Base-by-base conservation (phyloP, 768 basidiomycete species). In the Multifurca ochricompacta region DNA sequence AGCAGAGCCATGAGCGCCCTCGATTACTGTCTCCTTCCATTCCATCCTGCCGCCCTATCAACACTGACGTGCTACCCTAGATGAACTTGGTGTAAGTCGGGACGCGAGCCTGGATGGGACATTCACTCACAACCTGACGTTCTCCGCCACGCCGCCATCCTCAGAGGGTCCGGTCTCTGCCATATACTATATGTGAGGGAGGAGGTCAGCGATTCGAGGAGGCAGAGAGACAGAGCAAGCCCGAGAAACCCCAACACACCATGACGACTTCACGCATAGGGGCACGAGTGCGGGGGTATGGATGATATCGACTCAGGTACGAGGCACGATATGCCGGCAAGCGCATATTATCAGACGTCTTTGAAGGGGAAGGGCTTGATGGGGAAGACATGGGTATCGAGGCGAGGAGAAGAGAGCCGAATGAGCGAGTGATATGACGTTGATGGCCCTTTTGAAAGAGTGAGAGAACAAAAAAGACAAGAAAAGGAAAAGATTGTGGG, bases 271-370 rank as follows among this genome's bases (percentile, higher is more conserved):
- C 49, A 31, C 49, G 49, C 5, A 44, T 45, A 9, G 58, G 54
- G 31, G 14, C 36, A 14, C 45, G 46, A 27, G 55, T 57, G 28
- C 50, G 56, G 37, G 59, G 59, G 7, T 59, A 59, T 19, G 55
- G 59, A 25, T 57, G 59, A 23, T 57, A 59, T 40, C 59, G 49
- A 4, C 51, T 45, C 1, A 59, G 37, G 27, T 58, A 58, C 18
- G 59, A 57, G 6, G 9, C 45, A 27, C 59, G 59, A 31, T 59
- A 59, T 16, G 59, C 49, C 7, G 55, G 59, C 19, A 59, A 19
- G 30, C 59, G 59, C 45, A 52, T 56, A 13, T 47, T 56, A 23
- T 56, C 55, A 21, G 35, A 21, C 25, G 25, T 13, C 31, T 40
- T 41, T 6, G 39, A 19, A 13, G 51, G 27, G 44, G 32, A 28